A percentile compares a stretch with the other conserved stretches of the same genome.
phyloP scores from a whole-genome alignment of 345 rosid species.

The Anastatica hierochuntica region DNA sequence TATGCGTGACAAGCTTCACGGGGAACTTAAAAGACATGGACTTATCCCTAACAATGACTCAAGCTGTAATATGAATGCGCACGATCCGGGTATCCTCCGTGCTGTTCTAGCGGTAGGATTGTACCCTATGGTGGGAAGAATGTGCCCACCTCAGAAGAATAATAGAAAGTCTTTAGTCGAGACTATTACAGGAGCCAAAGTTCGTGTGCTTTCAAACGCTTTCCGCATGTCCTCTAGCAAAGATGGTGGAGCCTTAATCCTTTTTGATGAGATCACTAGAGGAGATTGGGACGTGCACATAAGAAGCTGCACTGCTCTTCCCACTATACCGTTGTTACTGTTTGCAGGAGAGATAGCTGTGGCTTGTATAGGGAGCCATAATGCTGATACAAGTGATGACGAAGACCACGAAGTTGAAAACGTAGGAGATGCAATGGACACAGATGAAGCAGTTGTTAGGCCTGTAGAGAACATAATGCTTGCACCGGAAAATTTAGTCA shows the following conservation, averaged over 20 bases:
- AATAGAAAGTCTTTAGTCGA: slow-evolving; percentile 42
- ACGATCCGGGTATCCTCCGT: slow-evolving; percentile 58
- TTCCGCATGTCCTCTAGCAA: slow-evolving; percentile 31
- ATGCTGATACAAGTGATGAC: slow-evolving; percentile 25
- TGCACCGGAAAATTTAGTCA: slow-evolving; percentile 56
- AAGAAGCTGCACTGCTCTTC: slow-evolving; percentile 51
- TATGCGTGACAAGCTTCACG: slow-evolving; percentile 33
- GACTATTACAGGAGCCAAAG: slow-evolving; percentile 61
- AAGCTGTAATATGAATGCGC: slow-evolving; percentile 53
- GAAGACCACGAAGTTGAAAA: slow-evolving; percentile 32
- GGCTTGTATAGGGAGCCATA: slow-evolving; percentile 35
- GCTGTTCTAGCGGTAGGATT: slow-evolving; percentile 80
- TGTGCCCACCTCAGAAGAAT: slow-evolving; percentile 33
- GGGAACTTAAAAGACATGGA: slow-evolving; percentile 52
- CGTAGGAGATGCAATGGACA: slow-evolving; percentile 40
- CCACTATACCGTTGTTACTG: slow-evolving; percentile 58
- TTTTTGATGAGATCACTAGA: slow-evolving; percentile 80
- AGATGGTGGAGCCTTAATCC: slow-evolving; percentile 34
- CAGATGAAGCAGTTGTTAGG: slow-evolving; percentile 19
- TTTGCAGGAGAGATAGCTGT: slow-evolving; percentile 77
- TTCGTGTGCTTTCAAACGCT: slow-evolving; percentile 48
- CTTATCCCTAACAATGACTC: slow-evolving; percentile 50
- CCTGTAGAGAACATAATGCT: slow-evolving; percentile 47
- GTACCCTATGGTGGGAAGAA: slow-evolving; percentile 77
- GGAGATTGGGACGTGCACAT: slow-evolving; percentile 68